Evolutionary conservation across 257 asterid genomes (phyloP), one percentile per base, ranked within the genome.

Genomic region (Petunia secreta): DNA sequence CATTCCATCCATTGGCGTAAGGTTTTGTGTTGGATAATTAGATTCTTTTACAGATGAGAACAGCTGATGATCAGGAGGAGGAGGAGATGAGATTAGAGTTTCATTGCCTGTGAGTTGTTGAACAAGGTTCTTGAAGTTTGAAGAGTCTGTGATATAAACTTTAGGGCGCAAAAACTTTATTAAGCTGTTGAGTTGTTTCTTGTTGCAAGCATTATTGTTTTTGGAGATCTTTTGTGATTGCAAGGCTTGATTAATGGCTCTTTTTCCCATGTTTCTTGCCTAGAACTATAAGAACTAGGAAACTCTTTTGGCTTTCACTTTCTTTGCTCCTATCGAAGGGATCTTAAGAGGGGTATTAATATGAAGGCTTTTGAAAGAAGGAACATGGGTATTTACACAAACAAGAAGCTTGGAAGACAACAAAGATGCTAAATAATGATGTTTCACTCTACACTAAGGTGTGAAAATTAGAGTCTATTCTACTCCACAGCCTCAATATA

Each of bases 111-210:
- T 86, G 37, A 87, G 90, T 34, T 87, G 73, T 86, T 89, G 93
- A 65, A 89, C 93, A 25, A 89, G 90, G 9, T 46, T 77, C 87
- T 87, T 88, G 93, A 89, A 89, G 63, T 86, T 86, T 38, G 87
- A 82, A 59, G 87, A 65, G 53, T 83, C 83, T 1, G 88, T 88
- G 80, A 88, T 86, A 81, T 83, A 89, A 37, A 88, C 91, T 68
- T 87, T 89, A 6, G 91, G 93, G 13, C 75, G 63, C 83, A 89
- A 43, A 43, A 80, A 73, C 67, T 87, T 85, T 38, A 86, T 86
- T 83, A 83, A 78, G 54, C 79, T 80, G 79, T 79, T 87, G 74
- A 84, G 58, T 38, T 82, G 82, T 46, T 86, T 85, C 82, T 86
- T 89, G 76, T 83, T 79, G 16, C 79, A 82, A 34, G 54, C n/a